These are phyloP conservation scores for Naganishia randhawae DNA, from an alignment of 768 basidiomycete species.

Conservation along the genomic window DNA sequence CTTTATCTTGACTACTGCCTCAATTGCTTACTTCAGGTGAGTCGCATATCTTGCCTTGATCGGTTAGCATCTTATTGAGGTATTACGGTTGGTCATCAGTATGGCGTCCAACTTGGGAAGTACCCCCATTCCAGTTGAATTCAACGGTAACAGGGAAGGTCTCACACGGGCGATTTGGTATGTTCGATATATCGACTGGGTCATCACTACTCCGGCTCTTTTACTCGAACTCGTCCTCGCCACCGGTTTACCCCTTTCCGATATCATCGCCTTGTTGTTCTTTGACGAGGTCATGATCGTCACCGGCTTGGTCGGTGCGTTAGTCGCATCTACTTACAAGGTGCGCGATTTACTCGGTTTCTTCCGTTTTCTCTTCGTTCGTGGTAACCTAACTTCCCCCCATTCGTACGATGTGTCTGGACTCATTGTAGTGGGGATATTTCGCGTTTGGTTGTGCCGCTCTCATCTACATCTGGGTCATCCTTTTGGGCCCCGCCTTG, in stretches of 20 bases:
- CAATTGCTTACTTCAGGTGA: constrained; percentile 40
- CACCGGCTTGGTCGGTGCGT: constrained; percentile 56
- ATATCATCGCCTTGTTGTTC: constrained; percentile 56
- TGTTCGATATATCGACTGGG: constrained; percentile 59
- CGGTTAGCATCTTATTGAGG: not conserved
- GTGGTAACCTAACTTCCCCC: too few relatives aligned
- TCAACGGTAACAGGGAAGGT: constrained; percentile 48
- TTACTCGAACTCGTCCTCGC: constrained; percentile 56
- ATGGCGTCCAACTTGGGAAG: constrained; percentile 61
- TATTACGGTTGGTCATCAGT: constrained; percentile 53
- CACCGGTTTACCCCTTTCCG: constrained; percentile 56
- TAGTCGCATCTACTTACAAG: constrained; percentile 58
- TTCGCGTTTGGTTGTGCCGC: constrained; percentile 56
- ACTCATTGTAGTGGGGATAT: constrained; percentile 47
- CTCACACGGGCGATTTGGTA: constrained; percentile 52
- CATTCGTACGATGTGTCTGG: too few relatives aligned
- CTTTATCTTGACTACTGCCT: constrained; percentile 55
- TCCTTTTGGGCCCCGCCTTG: constrained; percentile 40
- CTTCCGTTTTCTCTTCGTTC: constrained; percentile 30
- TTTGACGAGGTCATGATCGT: constrained; percentile 56
- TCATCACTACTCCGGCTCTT: constrained; percentile 59
- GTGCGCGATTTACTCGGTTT: constrained; percentile 20
- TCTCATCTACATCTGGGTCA: constrained; percentile 58
- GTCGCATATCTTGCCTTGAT: not conserved
- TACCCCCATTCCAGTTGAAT: constrained; percentile 56